phyloP scores from a whole-genome alignment of 1,139 yeast genomes.

The Candida albicans region DNA sequence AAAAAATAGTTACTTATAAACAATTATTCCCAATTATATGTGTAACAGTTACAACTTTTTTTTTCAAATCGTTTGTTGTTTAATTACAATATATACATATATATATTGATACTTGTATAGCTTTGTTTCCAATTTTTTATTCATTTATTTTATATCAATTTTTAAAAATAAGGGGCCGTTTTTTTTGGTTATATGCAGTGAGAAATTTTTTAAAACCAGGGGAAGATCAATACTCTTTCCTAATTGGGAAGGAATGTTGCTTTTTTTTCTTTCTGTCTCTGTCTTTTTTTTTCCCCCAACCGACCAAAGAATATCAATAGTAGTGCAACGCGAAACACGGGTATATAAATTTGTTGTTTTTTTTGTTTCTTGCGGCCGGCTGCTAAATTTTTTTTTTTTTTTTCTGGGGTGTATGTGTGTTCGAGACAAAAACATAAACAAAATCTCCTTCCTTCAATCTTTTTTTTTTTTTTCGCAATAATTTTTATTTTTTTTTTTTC shows the following conservation, averaged over 20 bases:
- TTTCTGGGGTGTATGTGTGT: neutral
- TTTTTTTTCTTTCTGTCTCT: neutral
- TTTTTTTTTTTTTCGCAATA: conserved; percentile 4
- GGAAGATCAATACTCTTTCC: conserved; percentile 3
- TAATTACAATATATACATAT: neutral
- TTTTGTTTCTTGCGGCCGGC: conserved; percentile 2
- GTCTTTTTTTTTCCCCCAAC: too few species aligned
- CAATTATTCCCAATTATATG: neutral
- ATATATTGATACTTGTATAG: neutral
- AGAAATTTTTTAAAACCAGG: too few species aligned
- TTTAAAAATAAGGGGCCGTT: neutral
- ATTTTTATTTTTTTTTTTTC: conserved; percentile 4
- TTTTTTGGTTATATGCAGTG: neutral
- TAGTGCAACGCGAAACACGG: neutral
- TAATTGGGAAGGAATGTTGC: conserved; percentile 1
- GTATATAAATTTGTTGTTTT: neutral
- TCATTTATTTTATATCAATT: neutral
- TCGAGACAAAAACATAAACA: too few species aligned
- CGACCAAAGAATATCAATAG: too few species aligned
- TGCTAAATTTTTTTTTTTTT: conserved; percentile 3
- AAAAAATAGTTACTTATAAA: neutral
- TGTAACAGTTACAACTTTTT: neutral
- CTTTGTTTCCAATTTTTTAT: neutral
- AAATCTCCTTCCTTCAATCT: neutral
- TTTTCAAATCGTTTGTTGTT: neutral